Base-by-base conservation (phyloP, 768 basidiomycete species). In the Lentinula aciculospora region DNA sequence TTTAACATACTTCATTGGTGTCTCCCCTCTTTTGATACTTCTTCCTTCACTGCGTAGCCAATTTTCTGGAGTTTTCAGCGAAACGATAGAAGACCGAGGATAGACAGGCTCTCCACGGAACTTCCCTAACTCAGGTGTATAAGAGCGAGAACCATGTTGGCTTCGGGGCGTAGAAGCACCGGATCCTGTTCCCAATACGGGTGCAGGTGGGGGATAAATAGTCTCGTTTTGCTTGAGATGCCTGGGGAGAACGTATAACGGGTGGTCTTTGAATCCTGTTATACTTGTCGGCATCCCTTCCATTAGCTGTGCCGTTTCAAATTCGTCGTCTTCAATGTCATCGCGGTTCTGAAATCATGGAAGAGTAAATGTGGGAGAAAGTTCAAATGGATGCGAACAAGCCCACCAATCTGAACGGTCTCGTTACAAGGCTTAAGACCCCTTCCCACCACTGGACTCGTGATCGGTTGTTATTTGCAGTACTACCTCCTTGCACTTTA, bases 61-160 rank as follows among this genome's bases (percentile, higher is more conserved):
- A 64, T 89, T 95, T 71, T 98, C 97, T 29, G 89, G 82, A 9
- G 92, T 89, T 73, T 95, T 96, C 48, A 98, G 82, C 4, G 83
- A 72, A n/a, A 95, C 75, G 13, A 99, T 90, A 40, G 86, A 81
- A 2, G 85, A 82, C 42, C 96, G 85, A 37, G 92, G 81, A 70
- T 92, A 98, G 23, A 99, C 96, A 10, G 92, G 74, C 69, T 97
- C 93, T 55, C 94, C 96, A 56, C 89, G 85, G 76, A 98, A 98
- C 63, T 89, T 88, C 45, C 95, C 96, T 53, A 96, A 75, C 66
- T 93, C 88, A n/a, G 80, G 76, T 9, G 81, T 81, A 23, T 53
- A 23, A 6, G 51, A 53, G 9, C n/a, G 32, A 23, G 25, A 25
- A 36, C 51, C 51, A 5, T 17, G 21, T 8, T 6, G 36, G 27